A percentile compares a stretch with the other conserved stretches of the same genome.
These are phyloP conservation scores for Leishmania gerbilli DNA, from an alignment of 208 protist species.

Conservation along the genomic window DNA sequence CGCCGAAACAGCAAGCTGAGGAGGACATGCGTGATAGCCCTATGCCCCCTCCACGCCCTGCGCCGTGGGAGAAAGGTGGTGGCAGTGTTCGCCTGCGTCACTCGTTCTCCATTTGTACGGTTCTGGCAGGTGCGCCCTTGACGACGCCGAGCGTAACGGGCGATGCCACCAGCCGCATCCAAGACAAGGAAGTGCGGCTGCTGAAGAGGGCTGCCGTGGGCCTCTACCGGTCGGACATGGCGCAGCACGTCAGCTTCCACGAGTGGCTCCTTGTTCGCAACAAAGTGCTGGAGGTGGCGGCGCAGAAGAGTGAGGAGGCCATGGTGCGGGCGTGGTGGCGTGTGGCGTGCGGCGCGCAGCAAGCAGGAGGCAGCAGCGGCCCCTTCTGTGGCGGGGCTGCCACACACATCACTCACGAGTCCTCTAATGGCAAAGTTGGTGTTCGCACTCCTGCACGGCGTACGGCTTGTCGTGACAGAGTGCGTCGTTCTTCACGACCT, in stretches of 20 bases:
- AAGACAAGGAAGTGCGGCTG: slow-evolving; percentile 5
- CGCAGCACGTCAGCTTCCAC: slow-evolving; percentile 20
- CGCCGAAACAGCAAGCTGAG: background rate
- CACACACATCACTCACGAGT: background rate
- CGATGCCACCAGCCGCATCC: background rate
- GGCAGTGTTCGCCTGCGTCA: slow-evolving; percentile 14
- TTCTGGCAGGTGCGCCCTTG: slow-evolving; percentile 12
- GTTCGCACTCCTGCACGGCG: slow-evolving; percentile 12
- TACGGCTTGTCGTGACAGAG: slow-evolving; percentile 20
- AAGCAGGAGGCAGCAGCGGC: background rate
- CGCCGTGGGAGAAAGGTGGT: slow-evolving; percentile 10
- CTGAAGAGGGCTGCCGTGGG: slow-evolving; percentile 13
- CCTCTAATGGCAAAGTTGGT: background rate
- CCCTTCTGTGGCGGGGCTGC: background rate
- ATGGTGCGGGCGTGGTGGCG: slow-evolving; percentile 27
- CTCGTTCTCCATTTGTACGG: slow-evolving; percentile 31
- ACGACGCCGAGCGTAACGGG: background rate
- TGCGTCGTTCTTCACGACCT: slow-evolving; percentile 19
- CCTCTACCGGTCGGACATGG: slow-evolving; percentile 9
- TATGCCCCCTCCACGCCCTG: background rate
- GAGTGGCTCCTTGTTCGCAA: slow-evolving; percentile 36
- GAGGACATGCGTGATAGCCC: background rate
- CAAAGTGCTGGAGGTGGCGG: background rate
- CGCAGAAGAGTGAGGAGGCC: slow-evolving; percentile 8
- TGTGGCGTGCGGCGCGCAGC: background rate